These are phyloP conservation scores for Scedosporium dehoogii DNA, from an alignment of 2,329 filamentous ascomycete genomes.

Conservation along the genomic window DNA sequence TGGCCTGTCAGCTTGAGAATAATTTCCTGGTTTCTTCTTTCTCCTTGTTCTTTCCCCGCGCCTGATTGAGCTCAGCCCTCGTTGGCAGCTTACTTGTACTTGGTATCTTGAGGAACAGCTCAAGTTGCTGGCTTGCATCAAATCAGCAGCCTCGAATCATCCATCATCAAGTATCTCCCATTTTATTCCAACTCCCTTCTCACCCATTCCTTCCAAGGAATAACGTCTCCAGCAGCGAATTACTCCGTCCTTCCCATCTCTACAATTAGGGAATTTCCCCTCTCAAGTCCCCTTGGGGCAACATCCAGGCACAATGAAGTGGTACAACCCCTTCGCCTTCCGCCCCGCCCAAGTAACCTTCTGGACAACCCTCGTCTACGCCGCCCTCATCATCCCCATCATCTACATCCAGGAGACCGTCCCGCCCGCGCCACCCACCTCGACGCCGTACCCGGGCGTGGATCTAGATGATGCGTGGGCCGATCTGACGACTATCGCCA, in stretches of 20 bases:
- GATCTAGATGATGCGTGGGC: conserved; percentile 81
- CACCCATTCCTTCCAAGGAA: too few species aligned
- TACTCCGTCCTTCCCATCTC: not conserved
- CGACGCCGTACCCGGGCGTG: conserved; percentile 49
- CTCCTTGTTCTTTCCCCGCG: too few species aligned
- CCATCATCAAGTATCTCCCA: too few species aligned
- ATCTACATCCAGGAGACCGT: conserved; percentile 68
- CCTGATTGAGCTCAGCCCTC: too few species aligned
- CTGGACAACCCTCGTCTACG: conserved; percentile 65
- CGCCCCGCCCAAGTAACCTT: conserved; percentile 72
- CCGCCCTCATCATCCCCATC: conserved; percentile 64
- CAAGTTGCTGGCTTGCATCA: too few species aligned
- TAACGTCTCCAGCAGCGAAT: not conserved
- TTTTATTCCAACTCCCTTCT: too few species aligned
- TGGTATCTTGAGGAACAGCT: too few species aligned
- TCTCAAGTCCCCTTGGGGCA: not conserved
- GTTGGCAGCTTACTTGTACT: too few species aligned
- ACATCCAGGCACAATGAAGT: conserved; percentile 10
- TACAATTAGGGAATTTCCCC: not conserved
- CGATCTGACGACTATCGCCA: conserved; percentile 68
- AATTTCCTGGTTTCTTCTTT: too few species aligned
- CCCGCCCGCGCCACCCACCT: conserved; percentile 41
- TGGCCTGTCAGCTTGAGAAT: too few species aligned
- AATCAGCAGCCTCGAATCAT: too few species aligned
- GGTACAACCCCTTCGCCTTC: conserved; percentile 59